Percentiles rank a stretch among this genome's conserved stretches.
Conservation (phyloP, 202 grass and related monocot species). For the Setaria italica region DNA sequence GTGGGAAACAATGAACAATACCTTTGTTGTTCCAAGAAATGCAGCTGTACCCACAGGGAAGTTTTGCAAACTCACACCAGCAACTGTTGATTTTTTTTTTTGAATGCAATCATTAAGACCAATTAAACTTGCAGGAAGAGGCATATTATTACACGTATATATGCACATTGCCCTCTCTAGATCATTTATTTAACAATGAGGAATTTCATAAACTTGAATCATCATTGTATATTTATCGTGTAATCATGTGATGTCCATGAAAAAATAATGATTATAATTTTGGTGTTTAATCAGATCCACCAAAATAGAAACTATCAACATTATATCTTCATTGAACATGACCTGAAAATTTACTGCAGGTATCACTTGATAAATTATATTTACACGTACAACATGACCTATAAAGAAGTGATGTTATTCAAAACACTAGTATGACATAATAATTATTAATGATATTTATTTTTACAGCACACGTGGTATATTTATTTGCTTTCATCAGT, state of each 20-base stretch:
- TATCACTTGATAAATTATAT: slow-evolving; percentile 3
- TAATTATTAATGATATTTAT: background rate
- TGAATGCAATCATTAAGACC: slow-evolving; percentile 31
- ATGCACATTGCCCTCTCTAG: background rate
- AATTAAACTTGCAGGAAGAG: slow-evolving; percentile 13
- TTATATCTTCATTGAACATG: background rate
- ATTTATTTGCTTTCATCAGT: slow-evolving; percentile 17
- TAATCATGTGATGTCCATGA: background rate
- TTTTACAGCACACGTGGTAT: slow-evolving; percentile 10
- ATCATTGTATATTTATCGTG: background rate
- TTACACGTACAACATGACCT: background rate
- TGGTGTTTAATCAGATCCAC: background rate
- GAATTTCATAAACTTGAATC: background rate
- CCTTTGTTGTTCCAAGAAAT: slow-evolving; percentile 94
- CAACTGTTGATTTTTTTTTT: slow-evolving; percentile 66
- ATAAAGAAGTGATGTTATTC: background rate
- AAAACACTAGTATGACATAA: slow-evolving; percentile 1
- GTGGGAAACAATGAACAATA: slow-evolving; percentile 35
- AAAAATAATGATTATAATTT: background rate
- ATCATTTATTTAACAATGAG: background rate
- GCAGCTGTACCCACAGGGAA: slow-evolving; percentile 89
- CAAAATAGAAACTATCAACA: slow-evolving; percentile 23
- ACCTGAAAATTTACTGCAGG: background rate
- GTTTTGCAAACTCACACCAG: slow-evolving; percentile 91
- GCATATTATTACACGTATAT: slow-evolving; percentile 26